phyloP scores from a whole-genome alignment of 2,329 filamentous ascomycete genomes.

The Aureobasidium sp. region DNA sequence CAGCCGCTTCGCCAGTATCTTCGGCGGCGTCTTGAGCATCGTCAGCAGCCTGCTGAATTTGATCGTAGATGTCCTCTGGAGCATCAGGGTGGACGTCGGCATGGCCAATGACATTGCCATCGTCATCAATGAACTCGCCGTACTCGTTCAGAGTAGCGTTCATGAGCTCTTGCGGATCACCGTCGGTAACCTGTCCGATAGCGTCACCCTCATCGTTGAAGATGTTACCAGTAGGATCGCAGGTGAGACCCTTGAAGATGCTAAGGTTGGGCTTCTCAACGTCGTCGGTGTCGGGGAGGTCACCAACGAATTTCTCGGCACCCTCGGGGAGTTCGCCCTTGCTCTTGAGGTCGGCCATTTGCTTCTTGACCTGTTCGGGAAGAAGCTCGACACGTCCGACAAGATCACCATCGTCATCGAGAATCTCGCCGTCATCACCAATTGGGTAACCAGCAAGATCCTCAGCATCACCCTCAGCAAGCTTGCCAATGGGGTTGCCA shows the following conservation, averaged over 20 bases:
- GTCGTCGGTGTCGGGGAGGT: conserved; percentile 23
- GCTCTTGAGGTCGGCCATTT: conserved; percentile 30
- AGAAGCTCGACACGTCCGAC: conserved; percentile 45
- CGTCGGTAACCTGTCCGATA: conserved; percentile 38
- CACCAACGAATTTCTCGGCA: conserved; percentile 25
- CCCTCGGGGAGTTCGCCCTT: conserved; percentile 29
- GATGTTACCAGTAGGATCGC: conserved; percentile 38
- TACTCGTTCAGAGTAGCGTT: conserved; percentile 43
- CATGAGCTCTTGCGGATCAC: conserved; percentile 39
- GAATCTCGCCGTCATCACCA: conserved; percentile 46
- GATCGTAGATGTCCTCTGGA: conserved; percentile 29
- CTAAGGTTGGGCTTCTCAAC: conserved; percentile 35
- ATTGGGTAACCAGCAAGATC: conserved; percentile 44
- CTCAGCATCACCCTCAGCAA: conserved; percentile 44
- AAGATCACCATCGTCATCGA: conserved; percentile 46
- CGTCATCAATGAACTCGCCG: conserved; percentile 46
- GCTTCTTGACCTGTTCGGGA: conserved; percentile 35
- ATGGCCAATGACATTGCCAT: conserved; percentile 45
- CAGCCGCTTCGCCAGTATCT: conserved; percentile 24
- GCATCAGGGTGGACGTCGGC: conserved; percentile 41
- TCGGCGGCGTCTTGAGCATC: conserved; percentile 22
- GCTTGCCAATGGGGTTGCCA: conserved; percentile 39
- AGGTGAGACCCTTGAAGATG: conserved; percentile 40
- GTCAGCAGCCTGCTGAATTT: conserved; percentile 33
- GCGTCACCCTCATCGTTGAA: conserved; percentile 44